Evolutionary conservation across 768 basidiomycete species (phyloP), one percentile per base, ranked within the genome.

Genomic region (Xanthoconium stramineum): DNA sequence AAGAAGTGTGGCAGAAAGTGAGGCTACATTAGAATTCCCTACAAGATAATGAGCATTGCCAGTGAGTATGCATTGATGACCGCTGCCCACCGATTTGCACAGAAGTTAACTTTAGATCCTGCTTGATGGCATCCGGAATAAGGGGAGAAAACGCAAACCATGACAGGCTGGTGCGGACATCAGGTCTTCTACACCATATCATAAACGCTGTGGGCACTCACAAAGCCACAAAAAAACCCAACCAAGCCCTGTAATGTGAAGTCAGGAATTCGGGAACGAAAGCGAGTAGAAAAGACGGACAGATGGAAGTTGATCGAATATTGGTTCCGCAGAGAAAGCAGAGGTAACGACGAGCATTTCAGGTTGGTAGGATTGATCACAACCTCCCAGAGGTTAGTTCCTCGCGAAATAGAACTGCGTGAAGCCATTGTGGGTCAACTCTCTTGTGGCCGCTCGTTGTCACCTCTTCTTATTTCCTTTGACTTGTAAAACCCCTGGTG

Each of bases 101-200:
- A 12, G 72, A 59, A 3, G 79, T 78, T 20, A 85, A 70, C 1
- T 76, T 67, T 53, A 85, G 74, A 67, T 85, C 83, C 30, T 64
- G 62, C 59, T 76, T 78, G 69, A 85, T 83, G 32, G 76, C 80
- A 13, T 81, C 79, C 0, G 82, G 80, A 36, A 83, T 76, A 17
- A 85, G 76, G 0, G 83, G 83, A 17, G 83, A 74, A 61, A 85
- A 84, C 2, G 83, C 82, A 54, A 84, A 84, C 84, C 83, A 79
- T 1, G 73, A 72, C 32, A 75, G 50, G 42, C 74, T 75, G 50
- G 37, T 14, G n/a, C 4, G 19, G n/a, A 43, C 24, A 36, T 14
- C 24, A n/a, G 45, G 30, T 32, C 35, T 15, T 38, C 45, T 28
- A 56, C 32, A 5, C 50, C 37, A 8, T 17, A 15, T 50, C 20